Base-by-base conservation (phyloP, 129 eudicot genomes). In the Rutidosis leptorrhynchoides region DNA sequence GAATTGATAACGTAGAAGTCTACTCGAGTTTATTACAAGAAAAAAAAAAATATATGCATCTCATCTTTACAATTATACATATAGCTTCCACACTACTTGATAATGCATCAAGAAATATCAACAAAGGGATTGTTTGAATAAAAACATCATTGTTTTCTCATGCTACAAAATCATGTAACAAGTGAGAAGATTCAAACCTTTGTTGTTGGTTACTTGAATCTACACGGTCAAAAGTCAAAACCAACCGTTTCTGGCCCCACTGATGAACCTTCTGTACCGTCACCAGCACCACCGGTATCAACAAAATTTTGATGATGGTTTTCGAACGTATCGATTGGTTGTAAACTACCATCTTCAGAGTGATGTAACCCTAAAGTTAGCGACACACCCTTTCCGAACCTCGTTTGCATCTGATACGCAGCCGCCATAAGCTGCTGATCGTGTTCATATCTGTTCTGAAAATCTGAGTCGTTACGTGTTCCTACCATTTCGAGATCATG, bases 361-460 rank as follows among this genome's bases (percentile, higher is more conserved):
- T 83, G 92, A 73, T 85, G 96, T 74, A 88, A 77, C 26, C 96
- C 93, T 56, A 88, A 60, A 23, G 92, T 88, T 37, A 88, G 87
- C 1, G 96, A 88, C 9, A 88, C 92, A 11, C 84, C 77, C 16
- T 69, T 77, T 17, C 77, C 84, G 42, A 80, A 88, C 58, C 80
- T 70, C 23, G 58, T 83, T 21, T 83, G 79, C 76, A 84, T 69
- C 42, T 77, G 79, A 70, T 73, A 81, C 32, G 76, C 58, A 11
- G 74, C 72, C 37, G 78, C 65, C 64, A 62, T 42, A 46, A 75
- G 69, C 67, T 70, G 69, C 71, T 70, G 68, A 74, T 46, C 67
- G 6, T 52, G 74, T 68, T 69, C 74, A 20, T 65, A 70, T 33
- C 71, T 69, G 68, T 67, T 58, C 22, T 71, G 80, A 77, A 72